Percentiles rank a stretch among this genome's conserved stretches.
Conservation (phyloP, 345 rosid species). For the Ailanthus altissimus region DNA sequence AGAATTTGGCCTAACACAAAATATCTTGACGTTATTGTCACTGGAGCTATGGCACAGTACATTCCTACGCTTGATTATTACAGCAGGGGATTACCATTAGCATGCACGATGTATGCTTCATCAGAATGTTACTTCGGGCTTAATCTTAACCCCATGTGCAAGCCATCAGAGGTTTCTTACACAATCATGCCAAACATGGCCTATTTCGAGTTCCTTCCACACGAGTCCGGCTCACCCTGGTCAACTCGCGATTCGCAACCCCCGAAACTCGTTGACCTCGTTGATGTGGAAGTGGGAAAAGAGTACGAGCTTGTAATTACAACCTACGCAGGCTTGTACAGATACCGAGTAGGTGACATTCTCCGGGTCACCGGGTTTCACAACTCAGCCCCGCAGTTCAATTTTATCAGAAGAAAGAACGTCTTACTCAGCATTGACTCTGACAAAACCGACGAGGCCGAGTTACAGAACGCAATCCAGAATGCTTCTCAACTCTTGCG, state of each 20-base stretch:
- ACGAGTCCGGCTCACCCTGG: constrained; percentile 33
- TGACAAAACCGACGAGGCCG: constrained; percentile 93
- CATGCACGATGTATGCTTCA: constrained; percentile 97
- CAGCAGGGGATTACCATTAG: constrained; percentile 76
- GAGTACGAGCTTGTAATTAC: constrained; percentile 91
- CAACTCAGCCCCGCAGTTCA: constrained; percentile 91
- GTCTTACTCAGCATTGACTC: constrained; percentile 87
- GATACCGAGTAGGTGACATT: constrained; percentile 94
- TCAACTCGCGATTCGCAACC: constrained; percentile 31
- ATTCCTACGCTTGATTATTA: constrained; percentile 92
- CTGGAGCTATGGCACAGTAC: constrained; percentile 98
- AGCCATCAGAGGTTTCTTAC: constrained; percentile 83
- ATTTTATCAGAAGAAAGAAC: constrained; percentile 79
- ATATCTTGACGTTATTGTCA: constrained; percentile 88
- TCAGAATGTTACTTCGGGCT: constrained; percentile 94
- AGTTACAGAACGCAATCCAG: constrained; percentile 75
- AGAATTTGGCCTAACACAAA: constrained; percentile 90
- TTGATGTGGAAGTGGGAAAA: constrained; percentile 75
- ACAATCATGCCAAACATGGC: constrained; percentile 98
- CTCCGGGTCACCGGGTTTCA: constrained; percentile 91
- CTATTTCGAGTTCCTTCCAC: constrained; percentile 87
- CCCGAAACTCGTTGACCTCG: constrained; percentile 58
- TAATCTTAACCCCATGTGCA: constrained; percentile 82
- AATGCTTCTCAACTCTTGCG: constrained; percentile 53
- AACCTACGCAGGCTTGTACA: constrained; percentile 75